Evolutionary conservation across 2,329 filamentous ascomycete species (phyloP), one percentile per base, ranked within the genome.

Genomic region (Ascochyta viciae-villosae): DNA sequence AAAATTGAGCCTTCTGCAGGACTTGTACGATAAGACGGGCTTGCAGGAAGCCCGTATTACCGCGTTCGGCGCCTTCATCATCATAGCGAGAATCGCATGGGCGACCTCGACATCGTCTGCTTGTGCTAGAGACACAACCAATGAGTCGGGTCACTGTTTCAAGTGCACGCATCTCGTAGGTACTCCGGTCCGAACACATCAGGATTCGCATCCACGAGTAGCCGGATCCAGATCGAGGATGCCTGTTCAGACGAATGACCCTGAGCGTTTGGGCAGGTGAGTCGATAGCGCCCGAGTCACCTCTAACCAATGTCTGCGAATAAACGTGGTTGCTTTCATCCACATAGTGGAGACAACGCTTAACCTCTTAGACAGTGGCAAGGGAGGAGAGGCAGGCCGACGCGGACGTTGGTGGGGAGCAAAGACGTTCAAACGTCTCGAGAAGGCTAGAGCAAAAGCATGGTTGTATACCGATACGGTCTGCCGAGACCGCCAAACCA

Each of bases 371-470:
- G 45, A 61, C 47, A 44, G 26, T 55, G 60, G 66, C 64, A 65
- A 54, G 63, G 63, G 46, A 52, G 26, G 29, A 40, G 56, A 54
- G 66, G 67, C 63, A 68, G 61, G 65, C 49, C 59, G 64, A 71
- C 60, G 65, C 69, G 71, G 65, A 68, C 65, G 67, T 72, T 72
- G 62, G 52, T 64, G 54, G 49, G 38, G 60, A 63, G 56, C 69
- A 50, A 52, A 60, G 59, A 54, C 61, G 57, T 37, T 26, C 24
- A 31, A 57, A 54, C 54, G 54, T 52, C 54, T 54, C 37, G 54
- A 63, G 47, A 60, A 57, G 57, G 60, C 55, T 61, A 54, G 64
- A 62, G 57, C 57, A 54, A 66, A 49, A 64, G 58, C 54, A 51
- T 47, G 50, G 52, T 33, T 37, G 50, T 63, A 48, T 54, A 57